These are phyloP conservation scores for Bombardia bombarda DNA, from an alignment of 495 filamentous ascomycete genomes.

Conservation along the genomic window DNA sequence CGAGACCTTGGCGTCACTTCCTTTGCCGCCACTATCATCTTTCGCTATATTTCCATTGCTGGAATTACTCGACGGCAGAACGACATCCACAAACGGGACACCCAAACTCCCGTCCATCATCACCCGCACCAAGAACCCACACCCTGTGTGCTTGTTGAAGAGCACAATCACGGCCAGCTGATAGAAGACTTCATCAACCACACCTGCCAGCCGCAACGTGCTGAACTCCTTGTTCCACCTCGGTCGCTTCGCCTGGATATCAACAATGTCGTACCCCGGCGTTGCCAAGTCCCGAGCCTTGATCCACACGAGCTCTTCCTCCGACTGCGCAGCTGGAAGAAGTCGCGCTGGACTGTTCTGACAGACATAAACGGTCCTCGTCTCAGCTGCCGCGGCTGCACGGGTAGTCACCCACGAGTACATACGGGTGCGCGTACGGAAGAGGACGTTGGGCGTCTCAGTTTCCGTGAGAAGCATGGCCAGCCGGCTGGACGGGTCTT, in stretches of 20 bases:
- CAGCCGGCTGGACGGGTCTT: constrained; percentile 9
- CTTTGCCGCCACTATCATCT: no score
- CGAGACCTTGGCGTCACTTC: constrained; percentile 1
- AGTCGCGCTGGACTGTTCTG: constrained; percentile 1
- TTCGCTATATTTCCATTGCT: no score
- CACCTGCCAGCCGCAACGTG: constrained; percentile 6
- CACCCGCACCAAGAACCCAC: constrained; percentile 14
- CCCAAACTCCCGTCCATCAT: constrained; percentile 6
- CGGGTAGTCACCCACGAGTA: constrained; percentile 5
- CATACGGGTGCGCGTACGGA: constrained; percentile 12
- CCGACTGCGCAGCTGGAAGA: background rate
- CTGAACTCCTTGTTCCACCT: constrained; percentile 16
- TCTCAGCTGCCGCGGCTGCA: constrained; percentile 4
- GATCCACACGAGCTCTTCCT: constrained; percentile 15
- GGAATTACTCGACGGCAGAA: no score
- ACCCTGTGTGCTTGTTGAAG: constrained; percentile 12
- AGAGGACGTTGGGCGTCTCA: constrained; percentile 10
- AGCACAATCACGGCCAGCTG: constrained; percentile 16
- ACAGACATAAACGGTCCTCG: constrained; percentile 10
- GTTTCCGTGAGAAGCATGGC: constrained; percentile 14
- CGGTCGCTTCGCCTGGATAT: constrained; percentile 4
- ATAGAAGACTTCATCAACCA: constrained; percentile 4
- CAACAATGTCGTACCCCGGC: constrained; percentile 17
- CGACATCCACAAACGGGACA: constrained; percentile 12
- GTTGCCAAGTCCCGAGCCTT: constrained; percentile 12